Base-by-base conservation (phyloP, 2,329 filamentous ascomycete species). In the Aquanectria penicillioides region DNA sequence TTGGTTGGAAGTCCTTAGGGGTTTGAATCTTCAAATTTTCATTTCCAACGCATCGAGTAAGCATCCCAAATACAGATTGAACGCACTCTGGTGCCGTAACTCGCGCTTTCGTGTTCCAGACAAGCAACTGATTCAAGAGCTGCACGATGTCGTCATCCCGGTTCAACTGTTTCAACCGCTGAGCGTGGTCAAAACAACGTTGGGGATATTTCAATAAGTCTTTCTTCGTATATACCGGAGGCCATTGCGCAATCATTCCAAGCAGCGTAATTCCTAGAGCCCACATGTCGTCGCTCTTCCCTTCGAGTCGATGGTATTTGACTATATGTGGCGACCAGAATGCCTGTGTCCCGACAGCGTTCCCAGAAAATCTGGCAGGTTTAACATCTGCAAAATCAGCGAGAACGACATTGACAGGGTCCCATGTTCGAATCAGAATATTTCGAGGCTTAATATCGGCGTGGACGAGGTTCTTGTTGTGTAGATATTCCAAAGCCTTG, bases 361-460 rank as follows among this genome's bases (percentile, higher is more conserved):
- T 60, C 15, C 59, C 60, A 2, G 25, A 43, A 7, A 20, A 41
- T 10, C 44, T 53, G 17, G 59, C 54, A 7, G 26, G 28, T 51
- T 69, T 70, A 13, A 73, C 59, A 22, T 75, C 73, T 1, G 66
- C 73, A 29, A 69, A 74, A 48, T 76, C 74, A 1, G 62, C 74
- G 4, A 76, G 57, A 11, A 69, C 73, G 13, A 73, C 60, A 13
- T 73, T 44, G 3, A 75, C 57, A 0, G 74, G 73, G 5, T 65
- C 9, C 50, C 69, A 61, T 2, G 56, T 56, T 12, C 71, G 69
- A 13, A 75, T 46, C 1, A 76, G 54, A 3, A 76, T 69, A 44
- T 76, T 76, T 5, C 65, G 63, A 0, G 73, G 73, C 49, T 76
- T 76, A 29, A 76, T 20, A 34, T 76, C 74, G 0, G 67, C 65